Evolutionary conservation across 75 land plant species (phyloP).

Genomic region (Ceratopteris richardii): DNA sequence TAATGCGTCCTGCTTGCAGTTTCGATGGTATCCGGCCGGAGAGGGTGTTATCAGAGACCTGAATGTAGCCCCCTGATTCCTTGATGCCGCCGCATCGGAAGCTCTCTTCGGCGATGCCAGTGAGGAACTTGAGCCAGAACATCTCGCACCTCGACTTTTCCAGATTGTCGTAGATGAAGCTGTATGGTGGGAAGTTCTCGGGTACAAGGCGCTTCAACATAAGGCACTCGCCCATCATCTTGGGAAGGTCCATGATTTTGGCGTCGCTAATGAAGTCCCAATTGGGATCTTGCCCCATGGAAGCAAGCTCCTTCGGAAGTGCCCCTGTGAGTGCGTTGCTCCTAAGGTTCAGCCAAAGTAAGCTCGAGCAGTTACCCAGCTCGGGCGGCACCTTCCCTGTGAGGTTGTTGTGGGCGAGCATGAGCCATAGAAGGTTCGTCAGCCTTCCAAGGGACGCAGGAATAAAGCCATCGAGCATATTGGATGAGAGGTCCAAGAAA

Average conservation of each 20-base stretch:
- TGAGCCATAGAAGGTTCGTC: constrained; percentile 20
- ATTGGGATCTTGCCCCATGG: constrained; percentile 36
- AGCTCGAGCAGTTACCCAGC: constrained; percentile 17
- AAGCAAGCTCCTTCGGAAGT: constrained; percentile 35
- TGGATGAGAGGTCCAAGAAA: constrained; percentile 19
- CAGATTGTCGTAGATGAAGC: constrained; percentile 37
- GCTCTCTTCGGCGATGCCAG: constrained; percentile 34
- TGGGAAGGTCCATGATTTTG: background rate
- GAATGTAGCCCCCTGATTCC: constrained; percentile 38
- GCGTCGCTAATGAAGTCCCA: constrained; percentile 30
- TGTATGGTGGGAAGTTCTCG: constrained; percentile 57
- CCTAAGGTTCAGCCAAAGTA: constrained; percentile 20
- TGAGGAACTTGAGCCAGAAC: constrained; percentile 46
- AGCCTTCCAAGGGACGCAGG: constrained; percentile 14
- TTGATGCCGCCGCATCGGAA: constrained; percentile 27
- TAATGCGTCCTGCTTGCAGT: background rate
- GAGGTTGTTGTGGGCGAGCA: constrained; percentile 16
- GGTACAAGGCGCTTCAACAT: constrained; percentile 71
- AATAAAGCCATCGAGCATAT: constrained; percentile 16
- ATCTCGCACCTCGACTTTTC: constrained; percentile 37
- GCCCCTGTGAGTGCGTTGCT: constrained; percentile 22
- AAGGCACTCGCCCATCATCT: constrained; percentile 56
- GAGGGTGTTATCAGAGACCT: constrained; percentile 44
- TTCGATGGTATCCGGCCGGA: constrained; percentile 39
- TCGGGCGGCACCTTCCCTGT: constrained; percentile 13